These are phyloP conservation scores for Diutina neorugosa DNA, from an alignment of 1,139 yeast genomes.

Conservation along the genomic window DNA sequence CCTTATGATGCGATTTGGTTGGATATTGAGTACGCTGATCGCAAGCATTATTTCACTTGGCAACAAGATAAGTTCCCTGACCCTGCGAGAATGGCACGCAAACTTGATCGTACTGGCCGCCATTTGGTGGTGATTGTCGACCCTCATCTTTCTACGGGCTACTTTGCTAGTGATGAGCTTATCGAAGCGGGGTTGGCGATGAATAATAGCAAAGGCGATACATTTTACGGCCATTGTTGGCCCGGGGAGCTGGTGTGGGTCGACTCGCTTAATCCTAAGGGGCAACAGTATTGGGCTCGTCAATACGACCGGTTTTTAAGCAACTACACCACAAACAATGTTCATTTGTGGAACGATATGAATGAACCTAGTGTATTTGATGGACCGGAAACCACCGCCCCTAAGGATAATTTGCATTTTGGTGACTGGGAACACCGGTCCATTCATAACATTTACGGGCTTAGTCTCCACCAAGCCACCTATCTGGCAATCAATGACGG, in stretches of 20 bases:
- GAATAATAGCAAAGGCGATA: slow-evolving; percentile 25
- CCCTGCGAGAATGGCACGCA: slow-evolving; percentile 53
- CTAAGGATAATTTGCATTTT: slow-evolving; percentile 65
- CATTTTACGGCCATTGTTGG: slow-evolving; percentile 90
- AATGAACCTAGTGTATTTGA: slow-evolving; percentile 91
- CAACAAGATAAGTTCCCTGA: slow-evolving; percentile 60
- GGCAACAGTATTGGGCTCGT: slow-evolving; percentile 48
- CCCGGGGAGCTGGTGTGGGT: slow-evolving; percentile 96
- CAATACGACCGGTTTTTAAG: slow-evolving; percentile 28
- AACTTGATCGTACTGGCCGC: slow-evolving; percentile 61
- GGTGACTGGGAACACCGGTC: slow-evolving; percentile 88
- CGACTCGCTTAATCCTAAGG: slow-evolving; percentile 62
- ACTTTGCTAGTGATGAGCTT: slow-evolving; percentile 47
- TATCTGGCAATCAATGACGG: slow-evolving; percentile 35
- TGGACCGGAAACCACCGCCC: slow-evolving; percentile 90
- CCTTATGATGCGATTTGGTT: slow-evolving; percentile 95
- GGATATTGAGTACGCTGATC: slow-evolving; percentile 83
- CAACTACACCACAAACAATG: slow-evolving; percentile 41
- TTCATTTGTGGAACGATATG: slow-evolving; percentile 96
- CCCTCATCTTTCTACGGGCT: slow-evolving; percentile 75
- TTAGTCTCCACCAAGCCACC: slow-evolving; percentile 72
- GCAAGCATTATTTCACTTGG: slow-evolving; percentile 90
- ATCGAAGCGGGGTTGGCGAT: slow-evolving; percentile 24
- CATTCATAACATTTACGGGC: slow-evolving; percentile 75
- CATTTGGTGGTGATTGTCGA: slow-evolving; percentile 79